Base-by-base conservation (phyloP, 306 rosid species). In the Lathyrus sativus region DNA sequence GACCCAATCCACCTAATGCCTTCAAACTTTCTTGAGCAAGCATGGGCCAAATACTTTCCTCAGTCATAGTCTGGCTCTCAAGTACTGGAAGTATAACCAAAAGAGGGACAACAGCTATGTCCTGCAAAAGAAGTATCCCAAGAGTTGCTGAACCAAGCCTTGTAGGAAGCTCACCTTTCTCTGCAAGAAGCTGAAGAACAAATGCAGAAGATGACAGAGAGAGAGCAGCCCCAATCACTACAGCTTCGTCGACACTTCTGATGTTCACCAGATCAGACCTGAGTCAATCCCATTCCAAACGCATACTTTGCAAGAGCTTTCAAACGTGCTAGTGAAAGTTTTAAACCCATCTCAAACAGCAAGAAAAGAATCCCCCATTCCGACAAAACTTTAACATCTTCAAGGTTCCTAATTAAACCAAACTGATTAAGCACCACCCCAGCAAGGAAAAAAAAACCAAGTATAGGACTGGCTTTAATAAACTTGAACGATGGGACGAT, bases 341-440 rank as follows among this genome's bases (percentile, higher is more conserved):
- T 97, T 71, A 93, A 84, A 73, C 99, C 99, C 99, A 93, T 93
- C 90, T 93, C 99, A 73, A 93, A 93, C 66, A 93, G 87, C 99
- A 93, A 76, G 91, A 93, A 93, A 78, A 93, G 99, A 60, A 93
- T 93, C 69, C 99, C 99, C 99, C 97, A 90, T 74, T 93, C 99
- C 22, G 99, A 93, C 75, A 93, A 81, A 71, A 87, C 76, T 82
- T 93, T 93, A 76, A 93, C 97, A 82, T 93, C 99, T 42, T 82
- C 80, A 60, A 93, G 84, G 81, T 93, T 93, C 77, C 99, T 89
- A 66, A 93, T 90, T 84, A 90, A 88, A 62, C 97, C 97, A 87
- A 93, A 84, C 68, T 93, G 99, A 85, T 90, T 93, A 75, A 93
- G 96, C 49, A 90, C 80, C 70, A 93, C 83, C 67, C 99, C 99